Evolutionary conservation across 768 basidiomycete species (phyloP).

Genomic region (Pulveroboletus frians): DNA sequence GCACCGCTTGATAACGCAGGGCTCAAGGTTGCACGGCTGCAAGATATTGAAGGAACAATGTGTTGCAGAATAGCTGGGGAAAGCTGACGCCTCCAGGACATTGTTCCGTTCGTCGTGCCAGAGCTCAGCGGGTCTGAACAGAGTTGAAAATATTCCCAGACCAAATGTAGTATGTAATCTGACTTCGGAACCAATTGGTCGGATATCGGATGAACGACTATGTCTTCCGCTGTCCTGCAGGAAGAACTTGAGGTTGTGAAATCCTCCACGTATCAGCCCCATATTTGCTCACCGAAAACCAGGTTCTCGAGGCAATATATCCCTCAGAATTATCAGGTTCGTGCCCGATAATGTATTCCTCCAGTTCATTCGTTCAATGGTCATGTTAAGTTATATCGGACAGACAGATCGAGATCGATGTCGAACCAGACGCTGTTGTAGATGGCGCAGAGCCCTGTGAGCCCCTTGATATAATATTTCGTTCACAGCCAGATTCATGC

Average conservation of each 20-base stretch:
- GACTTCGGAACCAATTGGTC: constrained; percentile 19
- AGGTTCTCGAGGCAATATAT: constrained; percentile 96
- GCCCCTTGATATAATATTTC: constrained; percentile 16
- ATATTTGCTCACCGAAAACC: constrained; percentile 11
- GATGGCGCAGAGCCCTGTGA: constrained; percentile 56
- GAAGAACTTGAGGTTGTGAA: constrained; percentile 85
- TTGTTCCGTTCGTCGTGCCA: constrained; percentile 2
- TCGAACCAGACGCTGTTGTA: constrained; percentile 77
- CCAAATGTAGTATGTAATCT: constrained; percentile 16
- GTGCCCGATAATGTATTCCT: constrained; percentile 40
- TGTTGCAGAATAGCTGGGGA: constrained; percentile 11
- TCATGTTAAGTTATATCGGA: constrained; percentile 76
- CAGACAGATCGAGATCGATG: constrained; percentile 72
- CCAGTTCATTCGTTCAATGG: constrained; percentile 40
- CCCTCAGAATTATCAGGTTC: constrained; percentile 88
- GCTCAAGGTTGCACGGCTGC: background rate
- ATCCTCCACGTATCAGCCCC: constrained; percentile 5
- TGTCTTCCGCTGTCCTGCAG: constrained; percentile 57
- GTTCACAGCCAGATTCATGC: constrained; percentile 9
- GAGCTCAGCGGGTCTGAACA: too few relatives aligned
- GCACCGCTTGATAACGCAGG: background rate
- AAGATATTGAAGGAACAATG: background rate
- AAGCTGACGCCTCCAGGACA: constrained; percentile 21
- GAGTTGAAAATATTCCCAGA: constrained; percentile 4
- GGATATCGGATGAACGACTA: constrained; percentile 30